A percentile compares a stretch with the other conserved stretches of the same genome.
Evolutionary conservation across 805 yeast species (phyloP).

Genomic region (Cyberlindnera xylosilytica): DNA sequence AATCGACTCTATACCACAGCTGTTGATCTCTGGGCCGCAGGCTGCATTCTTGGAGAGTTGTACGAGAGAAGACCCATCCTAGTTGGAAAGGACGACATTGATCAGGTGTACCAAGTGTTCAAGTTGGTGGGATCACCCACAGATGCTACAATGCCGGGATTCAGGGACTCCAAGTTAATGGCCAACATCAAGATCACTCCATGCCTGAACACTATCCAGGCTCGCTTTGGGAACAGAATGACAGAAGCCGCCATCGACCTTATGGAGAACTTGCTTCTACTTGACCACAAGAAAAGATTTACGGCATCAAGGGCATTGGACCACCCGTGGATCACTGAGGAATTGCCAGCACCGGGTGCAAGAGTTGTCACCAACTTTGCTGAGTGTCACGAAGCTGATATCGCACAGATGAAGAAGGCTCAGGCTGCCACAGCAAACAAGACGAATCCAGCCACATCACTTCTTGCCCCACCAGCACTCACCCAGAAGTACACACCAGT

Average conservation of each 20-base stretch:
- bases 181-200: constrained; percentile 5
- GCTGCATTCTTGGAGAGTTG: constrained; percentile 92
- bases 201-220: constrained; percentile 39
- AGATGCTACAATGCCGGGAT: constrained; percentile 39
- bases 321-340: constrained; percentile 56
- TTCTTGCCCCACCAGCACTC: neutral
- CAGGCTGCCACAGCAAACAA: neutral
- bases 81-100: constrained; percentile 81
- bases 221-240: constrained; percentile 43
- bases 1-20: constrained; percentile 88
- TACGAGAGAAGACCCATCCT: constrained; percentile 79
- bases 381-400: constrained; percentile 88
- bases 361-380: constrained; percentile 52
- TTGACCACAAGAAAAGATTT: constrained; percentile 70
- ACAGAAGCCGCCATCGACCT: constrained; percentile 46
- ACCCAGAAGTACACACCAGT: neutral
- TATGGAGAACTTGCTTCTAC: constrained; percentile 54
- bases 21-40: constrained; percentile 96
- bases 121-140: constrained; percentile 79
- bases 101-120: constrained; percentile 83
- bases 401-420: constrained; percentile 32
- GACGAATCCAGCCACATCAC: neutral
- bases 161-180: constrained; percentile 19
- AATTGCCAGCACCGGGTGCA: constrained; percentile 62
- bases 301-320: constrained; percentile 78